Evolutionary conservation across 805 yeast species (phyloP).

Genomic region (Tetrapisispora arboricola): DNA sequence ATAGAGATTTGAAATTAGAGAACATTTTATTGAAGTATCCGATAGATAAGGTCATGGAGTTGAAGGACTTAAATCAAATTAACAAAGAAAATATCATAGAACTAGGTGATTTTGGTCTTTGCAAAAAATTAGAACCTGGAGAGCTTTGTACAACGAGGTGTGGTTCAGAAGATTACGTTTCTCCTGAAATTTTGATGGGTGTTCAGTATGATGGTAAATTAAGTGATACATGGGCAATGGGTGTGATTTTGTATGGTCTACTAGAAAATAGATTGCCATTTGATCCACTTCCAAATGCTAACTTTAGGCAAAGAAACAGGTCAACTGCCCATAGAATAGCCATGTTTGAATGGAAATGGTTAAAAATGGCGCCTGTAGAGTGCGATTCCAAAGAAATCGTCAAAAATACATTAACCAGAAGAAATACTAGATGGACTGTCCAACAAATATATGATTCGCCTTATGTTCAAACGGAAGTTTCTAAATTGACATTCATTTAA

Average conservation of each 20-base stretch:
- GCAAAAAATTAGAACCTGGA: conserved; percentile 52
- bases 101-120: conserved; percentile 82
- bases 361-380: conserved; percentile 32
- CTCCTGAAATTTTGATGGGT: conserved; percentile 90
- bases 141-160: conserved; percentile 76
- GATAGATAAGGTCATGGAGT: conserved; percentile 23
- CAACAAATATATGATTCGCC: conserved; percentile 16
- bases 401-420: conserved; percentile 21
- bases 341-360: conserved; percentile 88
- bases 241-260: conserved; percentile 78
- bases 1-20: conserved; percentile 87
- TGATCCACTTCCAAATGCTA: conserved; percentile 63
- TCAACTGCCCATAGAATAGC: conserved; percentile 82
- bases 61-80: conserved; percentile 12
- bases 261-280: conserved; percentile 86
- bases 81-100: conserved; percentile 35
- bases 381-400: conserved; percentile 22
- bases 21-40: conserved; percentile 50
- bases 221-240: conserved; percentile 91
- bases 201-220: conserved; percentile 83
- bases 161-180: conserved; percentile 93
- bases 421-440: conserved; percentile 24
- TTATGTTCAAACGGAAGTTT: conserved; percentile 11
- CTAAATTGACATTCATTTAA: conserved; percentile 3
- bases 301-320: conserved; percentile 25